Evolutionary conservation across 164 flowering plant species (phyloP).

Genomic region (Cinnamomum chago): DNA sequence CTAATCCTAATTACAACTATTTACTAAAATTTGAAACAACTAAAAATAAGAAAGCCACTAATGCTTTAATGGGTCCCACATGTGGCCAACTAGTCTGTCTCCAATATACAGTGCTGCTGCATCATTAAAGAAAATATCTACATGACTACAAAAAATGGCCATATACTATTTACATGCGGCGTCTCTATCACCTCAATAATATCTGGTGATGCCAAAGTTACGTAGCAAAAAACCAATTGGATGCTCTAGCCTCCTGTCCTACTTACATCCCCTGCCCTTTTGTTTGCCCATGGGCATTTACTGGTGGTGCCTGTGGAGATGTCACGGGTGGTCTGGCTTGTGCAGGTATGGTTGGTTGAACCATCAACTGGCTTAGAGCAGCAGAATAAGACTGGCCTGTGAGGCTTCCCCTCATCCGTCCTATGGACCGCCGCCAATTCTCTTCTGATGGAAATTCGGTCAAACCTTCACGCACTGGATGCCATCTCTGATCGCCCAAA

Average conservation of each 20-base stretch:
- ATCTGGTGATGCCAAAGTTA: neutral
- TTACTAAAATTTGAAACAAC: too few relatives aligned
- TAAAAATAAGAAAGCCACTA: too few relatives aligned
- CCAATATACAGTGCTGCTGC: too few relatives aligned
- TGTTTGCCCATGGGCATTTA: neutral
- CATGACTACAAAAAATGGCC: neutral
- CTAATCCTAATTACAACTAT: too few relatives aligned
- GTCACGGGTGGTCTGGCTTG: neutral
- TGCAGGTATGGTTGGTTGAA: conserved; percentile 37
- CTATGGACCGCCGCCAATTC: conserved; percentile 56
- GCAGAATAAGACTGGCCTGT: conserved; percentile 44
- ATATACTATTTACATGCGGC: neutral
- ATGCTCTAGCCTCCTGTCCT: neutral
- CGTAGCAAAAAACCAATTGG: neutral
- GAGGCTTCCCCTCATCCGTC: conserved; percentile 86
- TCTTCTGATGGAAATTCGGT: conserved; percentile 35
- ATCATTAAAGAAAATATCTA: too few relatives aligned
- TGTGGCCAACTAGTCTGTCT: too few relatives aligned
- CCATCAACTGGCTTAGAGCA: conserved; percentile 45
- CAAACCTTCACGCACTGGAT: conserved; percentile 20
- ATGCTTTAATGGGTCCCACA: too few relatives aligned
- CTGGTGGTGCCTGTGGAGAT: neutral
- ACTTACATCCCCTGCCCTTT: neutral
- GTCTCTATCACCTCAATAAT: neutral
- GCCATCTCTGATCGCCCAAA: conserved; percentile 29